Conservation (phyloP, 768 basidiomycete genomes). For the Paxillus ammoniavirescens region DNA sequence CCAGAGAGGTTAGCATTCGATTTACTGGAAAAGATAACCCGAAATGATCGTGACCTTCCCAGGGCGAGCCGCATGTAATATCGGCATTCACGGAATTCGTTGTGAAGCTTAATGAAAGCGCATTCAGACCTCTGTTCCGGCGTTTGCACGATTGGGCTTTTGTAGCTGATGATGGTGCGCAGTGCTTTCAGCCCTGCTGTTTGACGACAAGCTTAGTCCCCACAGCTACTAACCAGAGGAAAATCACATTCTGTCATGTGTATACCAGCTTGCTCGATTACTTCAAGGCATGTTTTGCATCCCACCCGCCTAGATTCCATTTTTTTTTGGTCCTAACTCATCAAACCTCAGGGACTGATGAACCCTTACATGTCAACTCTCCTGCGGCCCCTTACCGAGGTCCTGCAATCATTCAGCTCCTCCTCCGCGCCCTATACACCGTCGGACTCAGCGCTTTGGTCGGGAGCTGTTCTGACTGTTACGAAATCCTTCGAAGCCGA, state of each 20-base stretch:
- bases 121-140: constrained; percentile 90
- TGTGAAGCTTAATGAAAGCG: constrained; percentile 87
- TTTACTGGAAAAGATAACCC: background rate
- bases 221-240: constrained; percentile 42
- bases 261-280: constrained; percentile 75
- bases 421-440: constrained; percentile 15
- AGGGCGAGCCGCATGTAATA: constrained; percentile 59
- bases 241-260: constrained; percentile 71
- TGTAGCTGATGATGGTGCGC: constrained; percentile 48
- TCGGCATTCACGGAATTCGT: constrained; percentile 85
- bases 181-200: background rate
- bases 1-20: constrained; percentile 26
- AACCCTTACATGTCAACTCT: constrained; percentile 87
- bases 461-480: constrained; percentile 55
- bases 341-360: constrained; percentile 63
- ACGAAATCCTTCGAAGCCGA: constrained; percentile 73
- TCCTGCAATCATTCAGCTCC: constrained; percentile 50
- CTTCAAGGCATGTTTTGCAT: constrained; percentile 68
- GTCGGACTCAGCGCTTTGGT: constrained; percentile 56
- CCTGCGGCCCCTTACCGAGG: constrained; percentile 61
- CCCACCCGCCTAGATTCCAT: background rate
- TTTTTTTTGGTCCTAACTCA: background rate
- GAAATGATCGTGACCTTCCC: background rate
- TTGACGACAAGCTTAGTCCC: background rate
- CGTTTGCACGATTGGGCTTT: constrained; percentile 96